Conservation (phyloP, 2,329 filamentous ascomycete species). For the Colletotrichum higginsianum region DNA sequence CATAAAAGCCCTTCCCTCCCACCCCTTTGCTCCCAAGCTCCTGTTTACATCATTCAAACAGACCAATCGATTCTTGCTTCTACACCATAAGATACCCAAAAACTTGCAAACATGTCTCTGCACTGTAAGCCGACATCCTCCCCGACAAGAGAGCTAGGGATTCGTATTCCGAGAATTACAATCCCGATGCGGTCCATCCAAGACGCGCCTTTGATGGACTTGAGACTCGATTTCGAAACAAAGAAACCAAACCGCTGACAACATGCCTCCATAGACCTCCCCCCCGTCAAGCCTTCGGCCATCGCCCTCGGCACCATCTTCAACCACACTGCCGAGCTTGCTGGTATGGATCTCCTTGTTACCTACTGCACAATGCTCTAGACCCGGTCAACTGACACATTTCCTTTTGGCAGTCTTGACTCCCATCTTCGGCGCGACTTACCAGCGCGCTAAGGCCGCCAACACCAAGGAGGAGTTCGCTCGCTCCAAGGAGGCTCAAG, state of each 20-base stretch:
- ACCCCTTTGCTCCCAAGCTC: background rate
- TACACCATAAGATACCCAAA: conserved; percentile 36
- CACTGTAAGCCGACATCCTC: conserved; percentile 63
- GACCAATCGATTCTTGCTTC: conserved; percentile 35
- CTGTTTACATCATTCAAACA: conserved; percentile 11
- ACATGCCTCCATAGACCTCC: conserved; percentile 64
- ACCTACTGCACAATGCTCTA: background rate
- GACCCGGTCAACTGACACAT: conserved; percentile 18
- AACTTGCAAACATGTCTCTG: conserved; percentile 67
- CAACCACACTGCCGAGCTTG: conserved; percentile 92
- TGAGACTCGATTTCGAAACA: background rate
- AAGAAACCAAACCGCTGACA: background rate
- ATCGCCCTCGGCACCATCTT: conserved; percentile 97
- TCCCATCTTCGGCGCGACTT: conserved; percentile 94
- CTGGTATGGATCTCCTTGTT: conserved; percentile 56
- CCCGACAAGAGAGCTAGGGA: background rate
- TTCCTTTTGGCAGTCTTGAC: conserved; percentile 72
- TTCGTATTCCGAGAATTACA: background rate
- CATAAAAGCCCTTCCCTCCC: conserved; percentile 42
- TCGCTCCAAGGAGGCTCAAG: conserved; percentile 91
- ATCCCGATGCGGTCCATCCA: too few relatives aligned
- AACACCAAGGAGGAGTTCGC: conserved; percentile 98
- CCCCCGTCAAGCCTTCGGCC: conserved; percentile 94
- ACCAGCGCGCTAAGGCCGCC: conserved; percentile 90
- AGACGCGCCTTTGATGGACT: background rate